Evolutionary conservation across 129 eudicot genomes (phyloP).

Genomic region (Silybum marianum): DNA sequence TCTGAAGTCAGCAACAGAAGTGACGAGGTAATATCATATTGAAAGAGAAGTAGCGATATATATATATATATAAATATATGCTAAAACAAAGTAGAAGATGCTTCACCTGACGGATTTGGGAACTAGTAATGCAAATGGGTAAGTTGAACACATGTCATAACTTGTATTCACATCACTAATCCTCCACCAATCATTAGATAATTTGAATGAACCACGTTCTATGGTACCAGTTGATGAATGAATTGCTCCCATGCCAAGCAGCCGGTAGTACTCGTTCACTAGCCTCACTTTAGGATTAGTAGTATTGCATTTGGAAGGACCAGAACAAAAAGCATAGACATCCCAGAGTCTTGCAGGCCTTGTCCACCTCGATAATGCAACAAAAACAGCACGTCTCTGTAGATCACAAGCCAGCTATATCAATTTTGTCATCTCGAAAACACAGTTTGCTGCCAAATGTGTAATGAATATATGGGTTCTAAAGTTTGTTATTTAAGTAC

Average conservation of each 20-base stretch:
- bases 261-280: conserved; percentile 81
- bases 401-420: conserved; percentile 13
- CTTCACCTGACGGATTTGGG: conserved; percentile 79
- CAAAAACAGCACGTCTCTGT: conserved; percentile 84
- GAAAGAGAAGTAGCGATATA: not conserved
- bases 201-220: conserved; percentile 68
- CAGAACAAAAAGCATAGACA: conserved; percentile 76
- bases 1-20: conserved; percentile 44
- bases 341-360: conserved; percentile 91
- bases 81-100: not conserved
- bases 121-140: conserved; percentile 91
- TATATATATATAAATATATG: no score
- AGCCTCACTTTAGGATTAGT: conserved; percentile 79
- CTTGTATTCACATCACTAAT: conserved; percentile 74
- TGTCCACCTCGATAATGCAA: conserved; percentile 66
- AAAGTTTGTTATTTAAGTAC: not conserved
- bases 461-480: not conserved
- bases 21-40: conserved; percentile 9
- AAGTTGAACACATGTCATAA: conserved; percentile 76
- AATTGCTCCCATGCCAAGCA: conserved; percentile 71
- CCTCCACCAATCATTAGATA: conserved; percentile 83
- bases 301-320: conserved; percentile 58
- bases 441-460: not conserved
- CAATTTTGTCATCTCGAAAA: not conserved
- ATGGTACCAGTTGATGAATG: conserved; percentile 44